Base-by-base conservation (phyloP, 805 yeast species). In the Schwanniomyces yamadae region DNA sequence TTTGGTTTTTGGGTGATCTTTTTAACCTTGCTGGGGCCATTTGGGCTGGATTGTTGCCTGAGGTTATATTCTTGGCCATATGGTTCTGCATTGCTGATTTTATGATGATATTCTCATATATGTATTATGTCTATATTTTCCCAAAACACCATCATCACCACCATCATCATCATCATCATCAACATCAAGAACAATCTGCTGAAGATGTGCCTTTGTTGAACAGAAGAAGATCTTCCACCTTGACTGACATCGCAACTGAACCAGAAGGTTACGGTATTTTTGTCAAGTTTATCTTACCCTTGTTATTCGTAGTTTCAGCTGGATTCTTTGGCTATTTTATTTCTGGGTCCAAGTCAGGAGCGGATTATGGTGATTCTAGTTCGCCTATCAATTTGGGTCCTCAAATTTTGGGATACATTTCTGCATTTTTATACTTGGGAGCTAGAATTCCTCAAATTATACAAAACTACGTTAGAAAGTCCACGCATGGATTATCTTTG, bases 401-500 rank as follows among this genome's bases (percentile, higher is more conserved):
- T 2, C 86, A 82, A 56, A 47, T 81, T 3, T 66, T 81, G 42
- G 93, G 93, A 5, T 85, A 84, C 59, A 45, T 77, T 5, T 79
- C 87, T 4, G 91, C 95, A 1, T 41, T 66, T 2, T 61, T 84
- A 39, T 84, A 84, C 55, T 67, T 84, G 45, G 77, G 84, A 6
- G 93, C 93, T 3, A 65, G 88, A 45, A 73, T 52, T 49, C 99
- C 99, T 0, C 99, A 91, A 60, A 84, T 91, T 36, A 63, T 75
- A 39, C 95, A 85, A 54, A 91, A 91, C 61, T 77, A 80, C 56
- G 67, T 67, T 31, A 76, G 95, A 45, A 78, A 81, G 50, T 84
- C 95, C 4, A 89, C 89, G 37, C 74, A 78, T 38, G 98, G 98
- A 1, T 81, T 93, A 49, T 83, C 96, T 37, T 75, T 91, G 43